Evolutionary conservation across 2,329 filamentous ascomycete genomes (phyloP), one percentile per base, ranked within the genome.

Genomic region (Eutypella sp.): DNA sequence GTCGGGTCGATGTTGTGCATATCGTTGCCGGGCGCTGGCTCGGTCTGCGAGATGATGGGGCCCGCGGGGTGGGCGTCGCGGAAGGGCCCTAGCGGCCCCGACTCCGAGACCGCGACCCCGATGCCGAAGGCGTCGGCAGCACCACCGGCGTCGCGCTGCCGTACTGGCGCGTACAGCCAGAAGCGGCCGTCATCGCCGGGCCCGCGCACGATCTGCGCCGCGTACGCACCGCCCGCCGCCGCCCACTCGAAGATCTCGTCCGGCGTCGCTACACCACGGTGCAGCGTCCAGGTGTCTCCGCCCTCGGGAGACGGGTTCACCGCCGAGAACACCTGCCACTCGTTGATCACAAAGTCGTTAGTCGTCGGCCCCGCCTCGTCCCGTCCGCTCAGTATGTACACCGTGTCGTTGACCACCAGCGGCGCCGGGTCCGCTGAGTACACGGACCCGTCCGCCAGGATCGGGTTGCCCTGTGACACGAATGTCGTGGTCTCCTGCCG

Each of bases 1-100:
- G 66, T 67, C 2, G 66, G 65, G 27, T 70, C 67, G 27, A 69
- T 70, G 43, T 69, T 70, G 25, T 70, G 64, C 23, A 70, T 67
- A 34, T 54, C 47, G 25, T 68, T 68, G 8, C 47, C 53, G 13
- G 58, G 58, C 15, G 50, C 46, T 1, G 64, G 65, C 1, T 65
- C 51, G 2, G 48, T 57, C 47, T 67, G 60, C 2, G 65, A 67
- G 46, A 67, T 62, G 44, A 68, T 66, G 7, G 65, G 66, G 1
- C 65, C 64, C 0, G 46, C 42, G 0, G 63, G 60, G 22, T 68
- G 60, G 0, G 64, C 63, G 34, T 70, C 67, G 0, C 45, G 54
- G 45, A 61, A 70, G 5, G 67, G 67, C 0, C 67, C 67, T 3
- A 58, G 50, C 1, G 65, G 62, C 29, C 29, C 29, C 5, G 50